Evolutionary conservation across 331 rosid genomes (phyloP).

Genomic region (Dryas integrifolia): DNA sequence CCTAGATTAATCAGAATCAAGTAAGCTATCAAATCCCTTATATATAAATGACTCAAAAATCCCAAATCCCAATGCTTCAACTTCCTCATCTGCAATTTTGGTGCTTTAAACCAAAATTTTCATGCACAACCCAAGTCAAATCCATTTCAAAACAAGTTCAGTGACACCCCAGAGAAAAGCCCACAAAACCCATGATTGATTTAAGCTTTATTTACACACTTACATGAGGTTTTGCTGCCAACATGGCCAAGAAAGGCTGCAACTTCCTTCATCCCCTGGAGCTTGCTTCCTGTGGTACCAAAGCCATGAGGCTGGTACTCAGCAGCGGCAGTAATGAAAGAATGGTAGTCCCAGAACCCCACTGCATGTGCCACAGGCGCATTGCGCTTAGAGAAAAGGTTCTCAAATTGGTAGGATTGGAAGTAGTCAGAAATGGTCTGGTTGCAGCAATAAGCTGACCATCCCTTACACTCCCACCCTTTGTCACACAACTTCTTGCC

Average conservation of each 20-base stretch:
- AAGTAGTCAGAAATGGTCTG: conserved; percentile 78
- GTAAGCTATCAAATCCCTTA: background rate
- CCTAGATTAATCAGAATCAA: background rate
- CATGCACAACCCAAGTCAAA: background rate
- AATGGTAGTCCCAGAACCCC: conserved; percentile 89
- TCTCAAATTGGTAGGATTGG: conserved; percentile 76
- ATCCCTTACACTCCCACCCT: conserved; percentile 93
- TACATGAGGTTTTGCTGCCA: conserved; percentile 91
- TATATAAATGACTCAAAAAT: background rate
- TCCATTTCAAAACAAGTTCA: background rate
- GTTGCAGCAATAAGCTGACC: conserved; percentile 74
- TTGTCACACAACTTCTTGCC: conserved; percentile 82
- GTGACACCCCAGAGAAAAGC: too few relatives aligned
- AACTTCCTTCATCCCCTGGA: conserved; percentile 62
- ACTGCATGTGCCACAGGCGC: conserved; percentile 81
- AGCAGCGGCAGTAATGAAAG: conserved; percentile 81
- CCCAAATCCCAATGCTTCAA: background rate
- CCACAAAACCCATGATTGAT: background rate
- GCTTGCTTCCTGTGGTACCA: conserved; percentile 76
- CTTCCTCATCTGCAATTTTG: background rate
- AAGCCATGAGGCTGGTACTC: conserved; percentile 74
- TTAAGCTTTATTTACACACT: conserved; percentile 13
- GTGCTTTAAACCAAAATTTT: background rate
- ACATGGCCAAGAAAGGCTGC: conserved; percentile 92
- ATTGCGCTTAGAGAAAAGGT: conserved; percentile 69